A percentile compares a stretch with the other conserved stretches of the same genome.
phyloP scores from a whole-genome alignment of 257 asterid genomes.

The Dorcoceras hygrometricum region DNA sequence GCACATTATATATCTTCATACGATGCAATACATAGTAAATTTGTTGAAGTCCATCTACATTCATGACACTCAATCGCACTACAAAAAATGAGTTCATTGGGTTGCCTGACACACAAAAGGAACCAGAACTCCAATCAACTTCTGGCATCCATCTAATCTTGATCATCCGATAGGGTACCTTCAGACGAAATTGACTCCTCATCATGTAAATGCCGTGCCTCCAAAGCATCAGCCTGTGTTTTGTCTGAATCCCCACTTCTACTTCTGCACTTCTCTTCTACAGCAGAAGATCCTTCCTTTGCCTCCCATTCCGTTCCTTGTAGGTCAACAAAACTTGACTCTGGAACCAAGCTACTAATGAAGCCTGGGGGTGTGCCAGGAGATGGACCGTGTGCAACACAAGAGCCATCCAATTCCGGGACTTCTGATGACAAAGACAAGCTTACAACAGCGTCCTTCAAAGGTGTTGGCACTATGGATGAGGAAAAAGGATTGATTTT shows the following conservation, averaged over 20 bases:
- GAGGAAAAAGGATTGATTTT: conserved; percentile 33
- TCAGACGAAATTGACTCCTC: conserved; percentile 57
- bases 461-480: conserved; percentile 27
- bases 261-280: conserved; percentile 27
- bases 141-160: conserved; percentile 30
- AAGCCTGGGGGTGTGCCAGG: conserved; percentile 10
- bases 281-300: conserved; percentile 29
- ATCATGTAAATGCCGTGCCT: conserved; percentile 24
- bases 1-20: conserved; percentile 16
- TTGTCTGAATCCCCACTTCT: conserved; percentile 56
- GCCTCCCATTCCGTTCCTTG: conserved; percentile 31
- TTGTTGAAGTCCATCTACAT: conserved; percentile 25
- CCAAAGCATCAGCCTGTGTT: conserved; percentile 37
- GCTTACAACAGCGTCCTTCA: conserved; percentile 23
- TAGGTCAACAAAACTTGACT: conserved; percentile 26
- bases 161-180: conserved; percentile 59
- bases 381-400: conserved; percentile 36
- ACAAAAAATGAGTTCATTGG: conserved; percentile 40
- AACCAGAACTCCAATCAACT: background rate
- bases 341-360: conserved; percentile 21
- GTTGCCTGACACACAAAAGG: background rate
- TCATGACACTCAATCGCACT: conserved; percentile 32
- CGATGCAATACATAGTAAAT: conserved; percentile 24
- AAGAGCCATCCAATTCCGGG: conserved; percentile 35
- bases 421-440: conserved; percentile 46